A percentile compares a stretch with the other conserved stretches of the same genome.
phyloP scores from a whole-genome alignment of 176 grass and related monocot species.

The Carex myosuroides region DNA sequence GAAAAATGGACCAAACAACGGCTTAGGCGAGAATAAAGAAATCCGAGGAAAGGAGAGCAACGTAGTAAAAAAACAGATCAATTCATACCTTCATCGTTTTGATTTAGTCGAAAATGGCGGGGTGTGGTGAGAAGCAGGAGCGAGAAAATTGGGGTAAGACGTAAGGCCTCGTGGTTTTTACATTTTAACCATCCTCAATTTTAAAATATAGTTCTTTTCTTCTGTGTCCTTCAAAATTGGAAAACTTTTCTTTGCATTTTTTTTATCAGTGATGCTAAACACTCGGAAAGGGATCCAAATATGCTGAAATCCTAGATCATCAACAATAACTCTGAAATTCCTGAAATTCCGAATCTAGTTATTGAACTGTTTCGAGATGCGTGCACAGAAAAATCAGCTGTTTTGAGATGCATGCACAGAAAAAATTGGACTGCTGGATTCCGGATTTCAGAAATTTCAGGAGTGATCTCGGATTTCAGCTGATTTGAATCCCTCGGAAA shows the following conservation, averaged over 20 bases:
- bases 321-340: no score
- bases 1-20: not conserved
- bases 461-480: no score
- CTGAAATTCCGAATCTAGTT: no score
- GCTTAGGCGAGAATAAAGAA: not conserved
- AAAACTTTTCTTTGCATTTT: not conserved
- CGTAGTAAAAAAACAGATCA: not conserved
- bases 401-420: no score
- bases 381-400: no score
- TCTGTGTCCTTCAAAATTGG: not conserved
- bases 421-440: no score
- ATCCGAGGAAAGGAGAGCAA: not conserved
- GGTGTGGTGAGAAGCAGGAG: not conserved
- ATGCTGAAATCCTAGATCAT: no score
- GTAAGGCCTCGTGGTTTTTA: not conserved
- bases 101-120: not conserved
- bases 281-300: no score
- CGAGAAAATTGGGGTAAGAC: not conserved
- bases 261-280: no score
- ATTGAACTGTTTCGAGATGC: no score
- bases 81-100: slow-evolving; percentile 9
- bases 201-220: not conserved
- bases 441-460: no score
- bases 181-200: not conserved
- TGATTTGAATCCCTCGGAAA: no score